Base-by-base conservation (phyloP, 805 yeast genomes). In the Suhomyces faveliae region DNA sequence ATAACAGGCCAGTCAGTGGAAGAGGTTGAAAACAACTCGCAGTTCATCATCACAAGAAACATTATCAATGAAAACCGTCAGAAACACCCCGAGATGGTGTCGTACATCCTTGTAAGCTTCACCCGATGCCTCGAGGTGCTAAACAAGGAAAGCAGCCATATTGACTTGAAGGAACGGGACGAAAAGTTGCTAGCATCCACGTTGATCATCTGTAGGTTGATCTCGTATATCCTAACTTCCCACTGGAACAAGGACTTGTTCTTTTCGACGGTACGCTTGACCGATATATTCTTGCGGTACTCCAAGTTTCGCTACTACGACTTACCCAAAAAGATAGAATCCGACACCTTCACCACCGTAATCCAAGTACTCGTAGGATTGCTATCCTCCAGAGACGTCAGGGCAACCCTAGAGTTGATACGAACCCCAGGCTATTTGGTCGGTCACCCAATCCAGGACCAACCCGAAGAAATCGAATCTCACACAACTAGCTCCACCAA, bases 21-120 rank as follows among this genome's bases (percentile, higher is more conserved):
- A 9, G 77, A 73, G 47, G 73, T 72, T 7, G 76, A 72, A 56
- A 56, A 71, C 38, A 68, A 71, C 47, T 69, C 73, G 2, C 77
- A 71, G 50, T 73, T 64, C 48, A 48, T 64, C 17, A 53, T 59
- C 21, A 65, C 76, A 17, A 64, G 62, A 21, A 54, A 60, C 25
- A 60, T 70, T 35, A 56, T 72, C 21, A 39, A 66, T 12, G 53
- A 53, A 23, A 58, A 54, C 43, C 59, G 46, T 11, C 42, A 37
- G 5, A 42, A 43, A 12, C 40, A 35, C 25, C 53, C 55, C n/a
- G 15, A 35, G 12, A 53, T 62, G 44, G 55, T 66, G 6, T 50
- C 61, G 20, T 42, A 48, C 27, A 59, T 64, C 8, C 52, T 68
- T 17, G 35, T 37, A 3, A 46, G 60, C 17, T 63, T 71, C 41